These are phyloP conservation scores for Lipomyces anomalus DNA, from an alignment of 805 yeast genomes.

Conservation along the genomic window DNA sequence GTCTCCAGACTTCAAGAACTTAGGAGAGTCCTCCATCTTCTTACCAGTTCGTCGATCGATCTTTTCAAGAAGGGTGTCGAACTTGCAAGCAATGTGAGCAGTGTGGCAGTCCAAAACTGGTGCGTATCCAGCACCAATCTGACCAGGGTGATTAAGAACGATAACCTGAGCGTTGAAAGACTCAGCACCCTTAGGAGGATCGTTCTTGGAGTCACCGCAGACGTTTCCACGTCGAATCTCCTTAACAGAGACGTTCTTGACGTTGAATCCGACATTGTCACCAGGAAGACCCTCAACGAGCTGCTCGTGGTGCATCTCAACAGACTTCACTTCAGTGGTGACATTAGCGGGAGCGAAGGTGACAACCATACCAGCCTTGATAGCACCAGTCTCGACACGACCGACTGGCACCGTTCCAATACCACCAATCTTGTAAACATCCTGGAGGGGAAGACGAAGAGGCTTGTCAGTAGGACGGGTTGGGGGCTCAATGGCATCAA, in stretches of 20 bases:
- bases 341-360: conserved; percentile 87
- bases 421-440: conserved; percentile 91
- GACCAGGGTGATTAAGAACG: conserved; percentile 89
- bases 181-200: conserved; percentile 73
- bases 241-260: conserved; percentile 83
- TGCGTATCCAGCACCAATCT: conserved; percentile 83
- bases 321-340: conserved; percentile 85
- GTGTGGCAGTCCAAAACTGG: conserved; percentile 92
- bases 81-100: conserved; percentile 87
- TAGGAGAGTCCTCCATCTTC: conserved; percentile 81
- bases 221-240: conserved; percentile 92
- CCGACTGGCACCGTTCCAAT: conserved; percentile 91
- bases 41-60: conserved; percentile 93
- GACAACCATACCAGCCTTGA: conserved; percentile 87
- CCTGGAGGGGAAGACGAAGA: conserved; percentile 84
- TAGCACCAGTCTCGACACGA: conserved; percentile 87
- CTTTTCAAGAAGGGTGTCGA: conserved; percentile 72
- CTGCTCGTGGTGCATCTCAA: conserved; percentile 83
- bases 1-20: conserved; percentile 93
- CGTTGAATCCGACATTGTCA: conserved; percentile 88
- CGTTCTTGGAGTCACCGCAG: conserved; percentile 84
- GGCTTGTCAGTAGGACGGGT: conserved; percentile 79
- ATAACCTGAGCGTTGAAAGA: conserved; percentile 83
- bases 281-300: conserved; percentile 78
- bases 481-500: conserved; percentile 78